phyloP scores from a whole-genome alignment of 495 filamentous ascomycete species.

The Staphylotrichum tortipilum region DNA sequence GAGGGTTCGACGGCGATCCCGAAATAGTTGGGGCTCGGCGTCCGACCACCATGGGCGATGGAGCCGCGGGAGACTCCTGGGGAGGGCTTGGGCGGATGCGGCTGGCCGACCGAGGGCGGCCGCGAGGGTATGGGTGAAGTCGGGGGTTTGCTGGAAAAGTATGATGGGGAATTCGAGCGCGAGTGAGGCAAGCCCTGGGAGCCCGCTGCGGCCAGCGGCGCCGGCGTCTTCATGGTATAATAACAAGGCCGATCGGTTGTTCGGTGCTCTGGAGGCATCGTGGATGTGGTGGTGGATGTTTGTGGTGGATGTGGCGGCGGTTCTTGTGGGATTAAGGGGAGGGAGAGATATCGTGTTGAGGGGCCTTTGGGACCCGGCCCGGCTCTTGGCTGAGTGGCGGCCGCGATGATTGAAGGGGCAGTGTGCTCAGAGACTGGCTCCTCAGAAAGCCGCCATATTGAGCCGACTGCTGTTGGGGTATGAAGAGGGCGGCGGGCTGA shows the following conservation, averaged over 20 bases:
- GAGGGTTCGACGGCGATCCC: constrained; percentile 56
- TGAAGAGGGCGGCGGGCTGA: too few relatives aligned
- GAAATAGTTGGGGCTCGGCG: constrained; percentile 75
- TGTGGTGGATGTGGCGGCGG: too few relatives aligned
- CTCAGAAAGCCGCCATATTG: constrained; percentile 5
- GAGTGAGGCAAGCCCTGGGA: constrained; percentile 32
- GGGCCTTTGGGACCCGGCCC: too few relatives aligned
- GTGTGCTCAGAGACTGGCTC: background rate
- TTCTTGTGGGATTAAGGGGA: too few relatives aligned
- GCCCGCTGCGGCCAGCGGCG: constrained; percentile 30
- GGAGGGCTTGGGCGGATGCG: constrained; percentile 32
- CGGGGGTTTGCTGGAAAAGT: constrained; percentile 25
- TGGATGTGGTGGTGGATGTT: too few relatives aligned
- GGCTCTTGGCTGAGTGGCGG: too few relatives aligned
- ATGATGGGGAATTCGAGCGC: constrained; percentile 33
- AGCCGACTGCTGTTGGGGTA: background rate
- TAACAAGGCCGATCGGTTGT: constrained; percentile 28
- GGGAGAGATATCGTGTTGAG: too few relatives aligned
- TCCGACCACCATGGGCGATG: constrained; percentile 30
- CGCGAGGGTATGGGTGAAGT: constrained; percentile 40
- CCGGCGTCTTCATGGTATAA: constrained; percentile 42
- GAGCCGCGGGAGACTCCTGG: constrained; percentile 22
- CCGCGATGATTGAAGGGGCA: background rate
- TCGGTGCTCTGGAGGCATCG: constrained; percentile 20
- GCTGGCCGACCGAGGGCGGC: constrained; percentile 38